Base-by-base conservation (phyloP, 257 asterid genomes). In the Ajuga chamaepitys region DNA sequence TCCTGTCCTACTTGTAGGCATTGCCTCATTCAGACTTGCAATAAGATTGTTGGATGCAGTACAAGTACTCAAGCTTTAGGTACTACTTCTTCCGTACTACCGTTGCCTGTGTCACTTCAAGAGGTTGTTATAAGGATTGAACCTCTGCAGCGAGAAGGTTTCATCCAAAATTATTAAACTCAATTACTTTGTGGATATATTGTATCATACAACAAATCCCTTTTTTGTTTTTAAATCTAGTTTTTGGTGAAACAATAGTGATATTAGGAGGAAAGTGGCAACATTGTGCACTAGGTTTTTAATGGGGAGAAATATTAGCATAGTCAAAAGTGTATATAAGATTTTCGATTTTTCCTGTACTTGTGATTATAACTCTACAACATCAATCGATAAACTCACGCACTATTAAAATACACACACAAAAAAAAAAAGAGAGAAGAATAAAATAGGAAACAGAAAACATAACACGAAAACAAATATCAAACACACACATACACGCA, bases 1-100 rank as follows among this genome's bases (percentile, higher is more conserved):
- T 82, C 88, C 0, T 82, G 88, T 66, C 88, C 88, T 0, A 82
- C 88, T 30, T 82, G 88, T 58, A 67, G 88, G 17, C 78, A 82
- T 76, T 80, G 88, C 62, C 78, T 82, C 34, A 71, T 79, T 13
- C 78, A 77, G 46, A 80, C 86, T 4, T 80, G 88, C 6, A 74
- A 74, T 3, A 80, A 83, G 32, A 80, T 80, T 0, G 77, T 78
- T 1, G 83, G 81, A 2, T 73, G 73, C 32, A n/a, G n/a, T n/a
- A n/a, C n/a, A n/a, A 25, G 35, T 40, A 46, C 25, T 18, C 48
- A 42, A 5, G 62, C 28, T 17, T 30, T 63, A 10, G 22, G 58
- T 7, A 13, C 54, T 9, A 32, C 55, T 37, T 7, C 76, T 7
- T n/a, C 83, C 7, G 10, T 55, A 16, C 40, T 50, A 3, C 58